These are phyloP conservation scores for Staphylotrichum tortipilum DNA, from an alignment of 495 filamentous ascomycete species.

Conservation along the genomic window DNA sequence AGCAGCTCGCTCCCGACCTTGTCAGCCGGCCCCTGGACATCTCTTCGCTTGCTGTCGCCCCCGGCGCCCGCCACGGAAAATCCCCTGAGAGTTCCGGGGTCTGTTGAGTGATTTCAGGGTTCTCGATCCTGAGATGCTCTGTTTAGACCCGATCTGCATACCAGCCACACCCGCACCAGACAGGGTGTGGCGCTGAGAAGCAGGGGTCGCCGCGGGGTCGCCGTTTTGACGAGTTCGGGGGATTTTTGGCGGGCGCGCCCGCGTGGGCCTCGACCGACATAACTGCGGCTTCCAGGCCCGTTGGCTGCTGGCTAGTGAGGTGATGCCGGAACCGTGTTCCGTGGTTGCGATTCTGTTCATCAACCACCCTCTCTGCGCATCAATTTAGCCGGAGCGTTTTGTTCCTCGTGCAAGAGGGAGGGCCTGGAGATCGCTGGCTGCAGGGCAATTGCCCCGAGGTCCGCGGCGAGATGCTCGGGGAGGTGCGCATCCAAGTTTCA, in stretches of 20 bases:
- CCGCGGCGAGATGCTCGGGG: not conserved
- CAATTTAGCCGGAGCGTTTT: constrained; percentile 5
- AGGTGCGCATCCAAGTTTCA: not conserved
- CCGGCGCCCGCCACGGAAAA: not conserved
- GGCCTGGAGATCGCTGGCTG: not conserved
- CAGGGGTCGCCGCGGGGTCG: too few species aligned
- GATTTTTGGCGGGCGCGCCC: too few species aligned
- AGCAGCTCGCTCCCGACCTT: too few species aligned
- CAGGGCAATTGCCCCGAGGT: not conserved
- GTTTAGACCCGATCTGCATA: not conserved
- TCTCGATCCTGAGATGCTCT: not conserved
- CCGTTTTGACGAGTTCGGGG: too few species aligned
- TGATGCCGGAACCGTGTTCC: not conserved
- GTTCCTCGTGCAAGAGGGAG: not conserved
- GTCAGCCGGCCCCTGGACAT: too few species aligned
- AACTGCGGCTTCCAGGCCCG: constrained; percentile 9
- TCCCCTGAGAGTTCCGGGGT: not conserved
- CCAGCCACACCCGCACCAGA: not conserved
- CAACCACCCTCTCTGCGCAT: not conserved
- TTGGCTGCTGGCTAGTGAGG: too few species aligned
- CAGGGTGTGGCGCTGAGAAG: too few species aligned
- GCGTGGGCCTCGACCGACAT: not conserved
- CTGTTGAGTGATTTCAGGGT: not conserved
- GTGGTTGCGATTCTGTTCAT: not conserved
- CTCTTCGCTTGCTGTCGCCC: too few species aligned